phyloP scores from a whole-genome alignment of 495 filamentous ascomycete genomes.

The Penicillium samsonianum region DNA sequence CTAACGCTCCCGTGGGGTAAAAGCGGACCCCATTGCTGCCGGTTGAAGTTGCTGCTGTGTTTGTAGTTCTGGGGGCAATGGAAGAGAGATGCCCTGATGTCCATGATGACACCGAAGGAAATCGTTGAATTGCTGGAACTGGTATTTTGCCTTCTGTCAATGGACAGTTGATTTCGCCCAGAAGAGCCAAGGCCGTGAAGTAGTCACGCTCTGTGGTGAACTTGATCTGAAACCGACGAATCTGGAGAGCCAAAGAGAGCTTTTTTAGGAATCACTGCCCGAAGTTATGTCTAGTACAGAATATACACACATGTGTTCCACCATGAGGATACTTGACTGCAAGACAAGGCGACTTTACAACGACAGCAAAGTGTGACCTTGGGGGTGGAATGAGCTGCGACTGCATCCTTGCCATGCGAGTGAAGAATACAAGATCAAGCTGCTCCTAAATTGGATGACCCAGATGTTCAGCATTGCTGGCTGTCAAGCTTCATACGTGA shows the following conservation, averaged over 20 bases:
- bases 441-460: conserved; percentile 32
- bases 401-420: conserved; percentile 22
- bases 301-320: conserved; percentile 22
- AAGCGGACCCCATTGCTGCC: conserved; percentile 12
- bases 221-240: conserved; percentile 48
- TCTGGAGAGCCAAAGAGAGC: conserved; percentile 16
- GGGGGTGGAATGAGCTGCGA: conserved; percentile 8
- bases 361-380: conserved; percentile 38
- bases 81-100: conserved; percentile 19
- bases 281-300: not conserved
- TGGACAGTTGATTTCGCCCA: conserved; percentile 44
- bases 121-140: conserved; percentile 20
- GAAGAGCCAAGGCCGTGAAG: conserved; percentile 37
- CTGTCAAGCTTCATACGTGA: not conserved
- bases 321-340: conserved; percentile 42
- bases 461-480: conserved; percentile 4
- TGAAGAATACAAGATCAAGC: conserved; percentile 34
- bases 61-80: conserved; percentile 2
- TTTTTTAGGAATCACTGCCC: not conserved
- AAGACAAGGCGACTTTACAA: conserved; percentile 47
- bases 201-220: conserved; percentile 42
- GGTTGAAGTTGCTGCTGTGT: conserved; percentile 14
- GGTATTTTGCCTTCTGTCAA: conserved; percentile 39
- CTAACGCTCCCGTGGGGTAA: conserved; percentile 9
- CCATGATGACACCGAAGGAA: conserved; percentile 36